Conservation (phyloP, 208 protist genomes). For the Leishmania major region DNA sequence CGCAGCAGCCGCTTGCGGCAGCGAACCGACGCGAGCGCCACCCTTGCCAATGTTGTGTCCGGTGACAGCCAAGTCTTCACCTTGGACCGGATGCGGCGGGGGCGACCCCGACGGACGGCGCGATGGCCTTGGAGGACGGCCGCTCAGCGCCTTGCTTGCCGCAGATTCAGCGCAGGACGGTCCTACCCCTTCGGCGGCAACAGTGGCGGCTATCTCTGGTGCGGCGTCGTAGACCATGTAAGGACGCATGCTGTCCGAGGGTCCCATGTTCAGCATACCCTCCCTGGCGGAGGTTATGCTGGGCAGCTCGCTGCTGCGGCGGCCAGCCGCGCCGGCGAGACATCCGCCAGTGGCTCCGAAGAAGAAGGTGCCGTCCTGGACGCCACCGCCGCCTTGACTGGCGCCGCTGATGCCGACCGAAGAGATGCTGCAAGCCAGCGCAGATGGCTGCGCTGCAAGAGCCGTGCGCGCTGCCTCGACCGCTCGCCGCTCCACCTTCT, state of each 20-base stretch:
- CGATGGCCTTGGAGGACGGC: neutral
- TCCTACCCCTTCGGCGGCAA: neutral
- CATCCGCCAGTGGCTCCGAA: constrained; percentile 21
- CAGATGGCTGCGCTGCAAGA: constrained; percentile 15
- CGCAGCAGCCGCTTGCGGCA: neutral
- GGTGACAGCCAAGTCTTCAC: neutral
- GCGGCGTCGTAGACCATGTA: constrained; percentile 46
- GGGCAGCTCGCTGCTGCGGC: neutral
- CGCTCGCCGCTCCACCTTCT: constrained; percentile 22
- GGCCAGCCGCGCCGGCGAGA: constrained; percentile 1
- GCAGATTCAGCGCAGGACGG: neutral
- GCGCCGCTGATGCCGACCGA: constrained; percentile 12
- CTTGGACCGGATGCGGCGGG: neutral
- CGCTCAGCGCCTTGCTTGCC: neutral
- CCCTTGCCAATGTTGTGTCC: neutral
- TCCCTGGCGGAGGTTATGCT: neutral
- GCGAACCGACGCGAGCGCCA: neutral
- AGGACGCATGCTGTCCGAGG: constrained; percentile 49
- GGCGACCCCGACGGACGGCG: neutral
- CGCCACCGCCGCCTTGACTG: constrained; percentile 6
- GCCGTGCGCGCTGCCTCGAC: constrained; percentile 19
- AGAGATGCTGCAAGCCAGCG: constrained; percentile 6
- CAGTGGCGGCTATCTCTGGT: neutral
- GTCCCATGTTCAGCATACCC: constrained; percentile 11
- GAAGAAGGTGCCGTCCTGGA: constrained; percentile 30